A percentile compares a stretch with the other conserved stretches of the same genome.
phyloP scores from a whole-genome alignment of 1,139 yeast genomes.

The Wickerhamiella infanticola region DNA sequence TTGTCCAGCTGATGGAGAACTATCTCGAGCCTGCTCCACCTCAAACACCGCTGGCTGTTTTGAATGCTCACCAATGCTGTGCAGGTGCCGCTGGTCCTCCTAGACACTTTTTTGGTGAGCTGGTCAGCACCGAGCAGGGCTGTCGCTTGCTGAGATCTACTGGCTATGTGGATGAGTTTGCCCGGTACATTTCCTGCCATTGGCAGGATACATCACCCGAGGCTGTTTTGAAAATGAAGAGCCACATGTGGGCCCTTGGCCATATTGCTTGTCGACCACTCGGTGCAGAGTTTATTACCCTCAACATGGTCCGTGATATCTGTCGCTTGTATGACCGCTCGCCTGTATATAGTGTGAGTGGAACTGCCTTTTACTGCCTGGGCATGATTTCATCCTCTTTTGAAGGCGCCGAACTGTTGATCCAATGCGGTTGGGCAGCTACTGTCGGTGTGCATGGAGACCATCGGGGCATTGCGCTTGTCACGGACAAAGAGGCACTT shows the following conservation, averaged over 20 bases:
- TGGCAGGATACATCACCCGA: constrained; percentile 18
- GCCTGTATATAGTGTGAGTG: constrained; percentile 48
- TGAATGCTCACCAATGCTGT: neutral
- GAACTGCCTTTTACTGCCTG: constrained; percentile 61
- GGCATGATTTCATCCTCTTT: constrained; percentile 60
- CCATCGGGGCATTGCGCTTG: constrained; percentile 31
- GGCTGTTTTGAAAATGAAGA: constrained; percentile 38
- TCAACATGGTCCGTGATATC: constrained; percentile 42
- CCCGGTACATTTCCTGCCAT: constrained; percentile 28
- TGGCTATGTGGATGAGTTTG: constrained; percentile 34
- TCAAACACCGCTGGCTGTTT: neutral
- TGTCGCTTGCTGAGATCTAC: constrained; percentile 33
- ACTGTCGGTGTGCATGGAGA: constrained; percentile 37
- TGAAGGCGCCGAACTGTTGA: constrained; percentile 77
- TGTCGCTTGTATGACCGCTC: constrained; percentile 39
- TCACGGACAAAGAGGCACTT: neutral
- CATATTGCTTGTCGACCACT: constrained; percentile 48
- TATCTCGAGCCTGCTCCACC: constrained; percentile 21
- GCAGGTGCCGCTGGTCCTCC: constrained; percentile 24
- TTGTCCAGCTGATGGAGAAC: constrained; percentile 38
- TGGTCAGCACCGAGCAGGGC: constrained; percentile 74
- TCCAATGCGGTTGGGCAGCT: constrained; percentile 64
- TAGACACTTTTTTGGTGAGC: constrained; percentile 61
- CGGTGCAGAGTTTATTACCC: constrained; percentile 56
- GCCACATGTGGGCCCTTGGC: constrained; percentile 79